Evolutionary conservation across 1,139 yeast species (phyloP), one percentile per base, ranked within the genome.

Genomic region (Kodamaea sp.): DNA sequence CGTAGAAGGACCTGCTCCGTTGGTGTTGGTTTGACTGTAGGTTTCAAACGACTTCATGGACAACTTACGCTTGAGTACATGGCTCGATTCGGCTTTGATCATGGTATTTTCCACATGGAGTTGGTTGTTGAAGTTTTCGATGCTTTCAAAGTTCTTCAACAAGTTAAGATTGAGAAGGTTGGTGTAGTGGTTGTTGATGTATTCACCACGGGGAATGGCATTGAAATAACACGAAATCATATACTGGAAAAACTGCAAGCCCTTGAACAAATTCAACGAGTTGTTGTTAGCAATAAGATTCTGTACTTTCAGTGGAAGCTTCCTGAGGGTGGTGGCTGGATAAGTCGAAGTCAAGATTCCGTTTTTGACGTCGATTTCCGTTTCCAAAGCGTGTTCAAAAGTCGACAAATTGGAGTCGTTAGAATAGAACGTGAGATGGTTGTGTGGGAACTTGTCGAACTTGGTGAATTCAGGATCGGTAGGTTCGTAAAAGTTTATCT

Each of bases 171-270:
- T 62, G 18, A 70, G 47, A 16, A 70, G 47, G 13, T 60, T 57
- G 9, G 65, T 48, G 44, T 61, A 70, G 48, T 70, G 76, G 39
- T 68, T 70, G 39, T 66, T 63, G 13, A 57, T 42, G 29, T 44
- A 47, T 13, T 47, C 46, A 8, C 53, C 54, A 10, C 41, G 38
- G 1, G 75, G 75, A 4, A 61, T 53, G 20, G 53, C 46, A 38
- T 70, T 70, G 34, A 51, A 60, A 45, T 70, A 70, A 41, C 74
- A 70, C 8, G 73, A 66, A 29, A 61, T 46, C 63, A 66, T 63
- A 48, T 70, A 70, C 42, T 63, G 67, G 43, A 58, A 67, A 22
- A 66, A 50, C 28, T 57, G 53, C 38, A 68, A 55, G 25, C 58
- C 51, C 41, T 69, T 66, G 48, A 65, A 66, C 31, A 66, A 44